Conservation (phyloP, 1,139 yeast genomes). For the Scheffersomyces parashehatae region DNA sequence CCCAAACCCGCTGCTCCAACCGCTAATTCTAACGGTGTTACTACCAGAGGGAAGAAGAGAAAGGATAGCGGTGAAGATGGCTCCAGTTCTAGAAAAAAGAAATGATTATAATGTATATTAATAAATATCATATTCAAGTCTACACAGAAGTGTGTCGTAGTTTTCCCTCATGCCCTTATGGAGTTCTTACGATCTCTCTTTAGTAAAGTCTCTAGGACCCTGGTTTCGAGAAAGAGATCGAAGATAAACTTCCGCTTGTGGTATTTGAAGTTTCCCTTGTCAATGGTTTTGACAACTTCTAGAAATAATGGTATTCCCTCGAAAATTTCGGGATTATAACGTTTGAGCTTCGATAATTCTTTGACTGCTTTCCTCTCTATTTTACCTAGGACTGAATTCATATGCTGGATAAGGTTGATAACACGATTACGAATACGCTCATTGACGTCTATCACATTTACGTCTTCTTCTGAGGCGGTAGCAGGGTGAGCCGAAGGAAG, state of each 20-base stretch:
- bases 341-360: conserved; percentile 58
- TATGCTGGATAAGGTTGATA: conserved; percentile 53
- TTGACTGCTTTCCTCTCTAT: conserved; percentile 68
- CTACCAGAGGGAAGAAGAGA: background rate
- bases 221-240: conserved; percentile 59
- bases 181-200: conserved; percentile 38
- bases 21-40: background rate
- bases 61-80: background rate
- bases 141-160: too few species aligned
- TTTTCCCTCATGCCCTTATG: background rate
- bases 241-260: conserved; percentile 58
- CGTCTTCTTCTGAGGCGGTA: background rate
- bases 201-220: conserved; percentile 55
- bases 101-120: background rate
- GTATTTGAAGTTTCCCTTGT: conserved; percentile 61
- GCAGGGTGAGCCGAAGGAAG: background rate
- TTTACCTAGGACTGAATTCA: conserved; percentile 65
- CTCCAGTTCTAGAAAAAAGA: background rate
- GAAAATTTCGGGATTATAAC: conserved; percentile 55
- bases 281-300: conserved; percentile 63
- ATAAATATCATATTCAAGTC: background rate
- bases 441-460: background rate
- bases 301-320: conserved; percentile 57
- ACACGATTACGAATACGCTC: conserved; percentile 8
- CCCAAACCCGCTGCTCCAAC: background rate